Evolutionary conservation across 768 basidiomycete species (phyloP).

Genomic region (Tricholoma sp.): DNA sequence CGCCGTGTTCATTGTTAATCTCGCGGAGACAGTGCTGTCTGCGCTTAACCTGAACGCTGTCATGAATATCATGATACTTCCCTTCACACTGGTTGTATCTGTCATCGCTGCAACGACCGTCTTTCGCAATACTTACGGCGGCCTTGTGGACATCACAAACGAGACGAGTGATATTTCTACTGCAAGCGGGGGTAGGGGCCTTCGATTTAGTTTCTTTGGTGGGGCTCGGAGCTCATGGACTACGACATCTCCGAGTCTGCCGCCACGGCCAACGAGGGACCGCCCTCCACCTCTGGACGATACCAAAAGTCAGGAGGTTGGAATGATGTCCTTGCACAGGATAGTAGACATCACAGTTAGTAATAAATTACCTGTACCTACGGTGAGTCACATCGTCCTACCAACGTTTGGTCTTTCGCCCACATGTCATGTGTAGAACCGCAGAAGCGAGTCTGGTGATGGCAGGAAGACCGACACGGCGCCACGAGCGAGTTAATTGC

Average conservation of each 20-base stretch:
- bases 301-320: conserved; percentile 13
- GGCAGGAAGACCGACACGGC: too few relatives aligned
- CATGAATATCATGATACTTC: conserved; percentile 29
- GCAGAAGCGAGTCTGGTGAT: too few relatives aligned
- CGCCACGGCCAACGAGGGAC: conserved; percentile 9
- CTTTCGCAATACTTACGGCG: conserved; percentile 23
- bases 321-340: conserved; percentile 15
- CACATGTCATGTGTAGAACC: too few relatives aligned
- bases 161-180: neutral
- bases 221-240: too few relatives aligned
- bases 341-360: conserved; percentile 10
- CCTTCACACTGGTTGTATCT: conserved; percentile 29
- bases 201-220: too few relatives aligned
- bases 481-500: too few relatives aligned
- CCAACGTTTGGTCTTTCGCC: too few relatives aligned
- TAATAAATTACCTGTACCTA: too few relatives aligned
- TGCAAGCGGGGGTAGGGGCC: too few relatives aligned
- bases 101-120: conserved; percentile 18
- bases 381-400: too few relatives aligned
- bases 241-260: too few relatives aligned
- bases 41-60: conserved; percentile 27
- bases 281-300: conserved; percentile 15
- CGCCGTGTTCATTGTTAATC: conserved; percentile 27
- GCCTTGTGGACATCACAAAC: conserved; percentile 15
- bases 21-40: conserved; percentile 27